Base-by-base conservation (phyloP, 192 early-diverging fungal species). In the Gaertneriomyces semiglobifer region DNA sequence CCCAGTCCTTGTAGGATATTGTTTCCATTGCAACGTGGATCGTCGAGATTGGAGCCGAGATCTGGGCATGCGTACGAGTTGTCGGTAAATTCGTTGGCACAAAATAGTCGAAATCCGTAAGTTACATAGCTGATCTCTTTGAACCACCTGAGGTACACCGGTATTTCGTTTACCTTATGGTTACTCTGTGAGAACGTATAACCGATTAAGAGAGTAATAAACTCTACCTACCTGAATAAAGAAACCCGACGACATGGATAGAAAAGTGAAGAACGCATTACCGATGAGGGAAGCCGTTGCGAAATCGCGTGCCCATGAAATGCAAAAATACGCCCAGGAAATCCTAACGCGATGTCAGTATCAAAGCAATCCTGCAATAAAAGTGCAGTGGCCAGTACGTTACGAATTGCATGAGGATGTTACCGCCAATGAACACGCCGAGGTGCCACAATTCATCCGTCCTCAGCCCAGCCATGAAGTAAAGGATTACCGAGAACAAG, bases 41-140 rank as follows among this genome's bases (percentile, higher is more conserved):
- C 65, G 14, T 14, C 19, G n/a, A 7, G 4, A 9, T 33, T 20
- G 1, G 45, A 33, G 5, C 50, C 33, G 11, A 72, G 43, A 1
- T 72, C 69, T 6, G 74, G 66, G 63, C 78, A 80, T 10, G 60
- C 59, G 59, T 61, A 80, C 5, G 33, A 19, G 62, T 73, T 67
- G 63, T 69, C 68, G 11, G 70, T 56, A 47, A 80, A 77, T 59
- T 80, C 79, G 73, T 80, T 80, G 25, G 75, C 61, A 25, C 74
- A 58, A 25, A 72, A 53, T 10, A 76, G 62, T 8, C 73, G 65
- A 62, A 59, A 74, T 4, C 71, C 68, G 54, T 70, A 75, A 11
- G 70, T 73, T 10, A 74, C 44, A 63, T 72, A 76, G 5, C 71
- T 71, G 12, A 73, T 67, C 12, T 44, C 41, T 50, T 69, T 59